These are phyloP conservation scores for Calonectria leucothoes DNA, from an alignment of 2,329 filamentous ascomycete genomes.

Conservation along the genomic window DNA sequence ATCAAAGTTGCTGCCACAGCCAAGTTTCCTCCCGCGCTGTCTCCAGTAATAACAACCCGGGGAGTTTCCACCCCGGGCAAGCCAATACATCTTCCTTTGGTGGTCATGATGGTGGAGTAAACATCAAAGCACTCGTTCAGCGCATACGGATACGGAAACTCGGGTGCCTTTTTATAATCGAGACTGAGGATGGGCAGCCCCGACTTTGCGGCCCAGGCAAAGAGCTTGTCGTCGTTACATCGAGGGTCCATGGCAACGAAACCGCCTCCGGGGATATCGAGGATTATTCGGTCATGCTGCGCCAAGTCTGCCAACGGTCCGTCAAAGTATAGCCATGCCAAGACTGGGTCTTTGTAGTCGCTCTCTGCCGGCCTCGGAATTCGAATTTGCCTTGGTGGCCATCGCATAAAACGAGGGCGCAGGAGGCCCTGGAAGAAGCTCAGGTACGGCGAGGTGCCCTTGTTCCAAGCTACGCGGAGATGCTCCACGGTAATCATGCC, in stretches of 20 bases:
- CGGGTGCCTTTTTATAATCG: slow-evolving; percentile 76
- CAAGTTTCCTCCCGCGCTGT: slow-evolving; percentile 62
- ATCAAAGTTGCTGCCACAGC: slow-evolving; percentile 82
- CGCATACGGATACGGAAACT: slow-evolving; percentile 61
- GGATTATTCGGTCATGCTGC: slow-evolving; percentile 79
- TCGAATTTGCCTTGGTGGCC: slow-evolving; percentile 83
- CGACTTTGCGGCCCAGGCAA: slow-evolving; percentile 90
- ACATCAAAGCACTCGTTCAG: slow-evolving; percentile 64
- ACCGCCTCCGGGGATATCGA: slow-evolving; percentile 94
- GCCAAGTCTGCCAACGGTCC: slow-evolving; percentile 83
- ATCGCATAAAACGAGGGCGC: slow-evolving; percentile 82
- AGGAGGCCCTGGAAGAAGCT: slow-evolving; percentile 77
- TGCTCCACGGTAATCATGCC: slow-evolving; percentile 91
- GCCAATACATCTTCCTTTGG: slow-evolving; percentile 55
- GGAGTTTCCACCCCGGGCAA: slow-evolving; percentile 54
- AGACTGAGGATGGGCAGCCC: slow-evolving; percentile 90
- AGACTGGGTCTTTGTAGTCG: slow-evolving; percentile 84
- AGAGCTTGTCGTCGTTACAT: slow-evolving; percentile 91
- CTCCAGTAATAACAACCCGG: slow-evolving; percentile 58
- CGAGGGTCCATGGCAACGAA: slow-evolving; percentile 98
- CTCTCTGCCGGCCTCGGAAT: slow-evolving; percentile 85
- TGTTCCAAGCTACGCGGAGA: slow-evolving; percentile 94
- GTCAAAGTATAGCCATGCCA: slow-evolving; percentile 94
- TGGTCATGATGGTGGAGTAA: slow-evolving; percentile 51
- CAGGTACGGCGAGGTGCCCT: slow-evolving; percentile 89